Evolutionary conservation across 1,284 basidiomycete species (phyloP).

Genomic region (Pseudozyma sp.): DNA sequence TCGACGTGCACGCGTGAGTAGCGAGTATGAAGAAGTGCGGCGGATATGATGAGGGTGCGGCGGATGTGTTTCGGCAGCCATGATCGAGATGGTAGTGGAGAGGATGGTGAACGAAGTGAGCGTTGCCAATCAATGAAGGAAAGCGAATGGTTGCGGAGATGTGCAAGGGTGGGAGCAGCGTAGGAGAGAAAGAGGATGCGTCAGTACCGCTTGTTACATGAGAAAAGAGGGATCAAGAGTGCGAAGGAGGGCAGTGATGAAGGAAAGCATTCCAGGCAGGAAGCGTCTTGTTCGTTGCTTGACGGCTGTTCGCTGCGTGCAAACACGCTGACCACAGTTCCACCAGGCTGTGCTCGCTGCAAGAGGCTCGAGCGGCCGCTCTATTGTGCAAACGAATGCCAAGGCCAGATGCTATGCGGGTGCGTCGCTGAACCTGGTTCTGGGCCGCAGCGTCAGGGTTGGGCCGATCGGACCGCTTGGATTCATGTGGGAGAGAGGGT

Average conservation of each 20-base stretch:
- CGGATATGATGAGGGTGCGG: neutral
- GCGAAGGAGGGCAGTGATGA: no score
- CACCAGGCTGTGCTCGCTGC: neutral
- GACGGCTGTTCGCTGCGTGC: no score
- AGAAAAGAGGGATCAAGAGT: no score
- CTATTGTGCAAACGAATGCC: no score
- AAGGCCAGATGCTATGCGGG: no score
- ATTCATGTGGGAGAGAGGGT: neutral
- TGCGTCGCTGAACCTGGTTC: no score
- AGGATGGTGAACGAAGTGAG: neutral
- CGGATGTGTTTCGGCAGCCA: conserved; percentile 2
- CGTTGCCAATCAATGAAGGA: neutral
- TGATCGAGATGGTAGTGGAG: conserved; percentile 3
- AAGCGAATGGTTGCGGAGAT: neutral
- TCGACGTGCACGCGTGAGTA: conserved; percentile 21
- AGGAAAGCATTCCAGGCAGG: neutral
- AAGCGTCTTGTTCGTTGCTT: neutral
- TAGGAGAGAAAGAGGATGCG: neutral
- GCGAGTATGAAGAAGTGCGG: conserved; percentile 23
- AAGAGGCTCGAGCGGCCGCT: neutral
- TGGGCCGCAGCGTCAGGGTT: no score
- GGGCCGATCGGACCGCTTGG: no score
- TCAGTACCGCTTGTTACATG: neutral
- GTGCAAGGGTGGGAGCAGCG: neutral
- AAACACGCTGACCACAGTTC: no score